Evolutionary conservation across 371 early-diverging fungal species (phyloP).

Genomic region (Lichtheimia hyalospora): DNA sequence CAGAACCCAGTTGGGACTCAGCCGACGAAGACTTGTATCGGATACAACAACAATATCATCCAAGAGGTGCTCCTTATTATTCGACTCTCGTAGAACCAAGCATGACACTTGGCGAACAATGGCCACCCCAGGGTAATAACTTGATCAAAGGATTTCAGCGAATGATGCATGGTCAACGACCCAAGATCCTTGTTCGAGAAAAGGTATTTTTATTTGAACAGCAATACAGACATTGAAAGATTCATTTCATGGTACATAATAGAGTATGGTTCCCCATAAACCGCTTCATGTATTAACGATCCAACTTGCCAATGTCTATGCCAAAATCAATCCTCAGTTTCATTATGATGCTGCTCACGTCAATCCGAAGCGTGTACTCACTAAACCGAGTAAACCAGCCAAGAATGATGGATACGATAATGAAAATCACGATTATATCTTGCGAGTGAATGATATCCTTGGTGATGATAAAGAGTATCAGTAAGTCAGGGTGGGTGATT

Average conservation of each 20-base stretch:
- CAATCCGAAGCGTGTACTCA: slow-evolving; percentile 89
- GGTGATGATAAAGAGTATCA: slow-evolving; percentile 82
- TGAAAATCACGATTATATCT: slow-evolving; percentile 92
- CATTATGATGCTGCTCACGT: slow-evolving; percentile 60
- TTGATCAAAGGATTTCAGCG: slow-evolving; percentile 11
- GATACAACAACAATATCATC: slow-evolving; percentile 9
- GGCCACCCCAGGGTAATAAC: slow-evolving; percentile 19
- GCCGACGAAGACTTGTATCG: slow-evolving; percentile 29
- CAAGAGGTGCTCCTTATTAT: slow-evolving; percentile 21
- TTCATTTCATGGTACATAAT: neutral
- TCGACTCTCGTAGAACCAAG: slow-evolving; percentile 33
- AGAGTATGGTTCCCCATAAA: neutral
- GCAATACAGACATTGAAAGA: neutral
- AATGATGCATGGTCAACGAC: slow-evolving; percentile 2
- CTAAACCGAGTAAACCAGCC: slow-evolving; percentile 89
- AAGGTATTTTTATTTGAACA: neutral
- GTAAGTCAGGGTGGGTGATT: slow-evolving; percentile 44
- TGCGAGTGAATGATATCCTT: slow-evolving; percentile 90
- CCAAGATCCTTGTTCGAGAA: neutral
- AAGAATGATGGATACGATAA: slow-evolving; percentile 96
- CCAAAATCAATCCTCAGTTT: slow-evolving; percentile 71
- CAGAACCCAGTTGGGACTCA: slow-evolving; percentile 29
- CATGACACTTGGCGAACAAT: slow-evolving; percentile 33
- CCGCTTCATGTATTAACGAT: slow-evolving; percentile 44
- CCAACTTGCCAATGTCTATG: slow-evolving; percentile 68